Percentiles rank a stretch among this genome's conserved stretches.
These are phyloP conservation scores for Cyclaneusma minus DNA, from an alignment of 2,329 filamentous ascomycete genomes.

Conservation along the genomic window DNA sequence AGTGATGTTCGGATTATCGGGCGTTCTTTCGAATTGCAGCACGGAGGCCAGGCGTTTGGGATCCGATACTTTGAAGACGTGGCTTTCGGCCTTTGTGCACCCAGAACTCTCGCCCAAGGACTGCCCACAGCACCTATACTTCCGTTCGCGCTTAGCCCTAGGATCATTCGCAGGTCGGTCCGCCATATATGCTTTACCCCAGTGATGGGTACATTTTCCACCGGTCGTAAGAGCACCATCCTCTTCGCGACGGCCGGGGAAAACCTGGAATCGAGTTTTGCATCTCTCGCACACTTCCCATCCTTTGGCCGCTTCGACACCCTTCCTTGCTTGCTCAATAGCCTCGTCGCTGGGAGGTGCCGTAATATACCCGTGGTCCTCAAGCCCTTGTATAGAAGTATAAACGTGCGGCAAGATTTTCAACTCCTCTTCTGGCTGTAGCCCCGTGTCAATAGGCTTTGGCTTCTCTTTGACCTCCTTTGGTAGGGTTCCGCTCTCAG, in stretches of 20 bases:
- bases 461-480: conserved; percentile 22
- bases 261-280: conserved; percentile 74
- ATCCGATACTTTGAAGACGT: conserved; percentile 79
- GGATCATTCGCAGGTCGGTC: conserved; percentile 35
- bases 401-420: conserved; percentile 44
- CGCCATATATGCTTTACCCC: conserved; percentile 51
- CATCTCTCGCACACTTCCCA: conserved; percentile 89
- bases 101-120: conserved; percentile 56
- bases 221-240: conserved; percentile 65
- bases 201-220: conserved; percentile 69
- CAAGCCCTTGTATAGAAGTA: conserved; percentile 48
- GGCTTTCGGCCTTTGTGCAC: conserved; percentile 54
- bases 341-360: conserved; percentile 47
- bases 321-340: conserved; percentile 48
- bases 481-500: conserved; percentile 14
- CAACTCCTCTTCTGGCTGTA: conserved; percentile 54
- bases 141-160: conserved; percentile 38
- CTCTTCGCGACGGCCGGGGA: conserved; percentile 64
- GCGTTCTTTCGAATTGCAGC: conserved; percentile 69
- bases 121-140: conserved; percentile 68
- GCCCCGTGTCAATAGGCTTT: conserved; percentile 49
- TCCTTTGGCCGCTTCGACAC: conserved; percentile 49
- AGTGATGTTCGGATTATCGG: conserved; percentile 38
- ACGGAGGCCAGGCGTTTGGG: conserved; percentile 60
- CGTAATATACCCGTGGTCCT: conserved; percentile 60